Evolutionary conservation across 2,329 filamentous ascomycete genomes (phyloP).

Genomic region (Emericellopsis atlantica): DNA sequence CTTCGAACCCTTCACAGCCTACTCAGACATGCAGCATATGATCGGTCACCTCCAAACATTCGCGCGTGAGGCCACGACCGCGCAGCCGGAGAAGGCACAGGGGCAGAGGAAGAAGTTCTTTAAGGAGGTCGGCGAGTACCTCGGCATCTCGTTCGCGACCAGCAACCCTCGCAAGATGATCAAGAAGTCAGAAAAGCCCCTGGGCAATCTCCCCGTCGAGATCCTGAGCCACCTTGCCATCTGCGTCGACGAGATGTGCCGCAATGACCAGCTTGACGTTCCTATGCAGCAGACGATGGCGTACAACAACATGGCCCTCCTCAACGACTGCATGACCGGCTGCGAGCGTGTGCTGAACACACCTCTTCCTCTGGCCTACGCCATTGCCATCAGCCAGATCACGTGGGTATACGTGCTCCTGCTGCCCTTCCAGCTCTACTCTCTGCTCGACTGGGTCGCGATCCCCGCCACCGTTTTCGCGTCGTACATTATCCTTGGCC

Average conservation of each 20-base stretch:
- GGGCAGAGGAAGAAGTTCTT: conserved; percentile 35
- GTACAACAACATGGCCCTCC: conserved; percentile 44
- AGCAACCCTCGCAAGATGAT: conserved; percentile 68
- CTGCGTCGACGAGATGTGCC: conserved; percentile 50
- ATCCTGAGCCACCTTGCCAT: conserved; percentile 61
- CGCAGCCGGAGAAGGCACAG: conserved; percentile 16
- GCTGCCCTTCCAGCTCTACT: conserved; percentile 68
- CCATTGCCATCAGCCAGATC: conserved; percentile 75
- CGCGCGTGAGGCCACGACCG: conserved; percentile 40
- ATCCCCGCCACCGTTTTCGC: conserved; percentile 63
- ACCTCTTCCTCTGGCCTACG: conserved; percentile 71
- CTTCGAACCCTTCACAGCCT: conserved; percentile 70
- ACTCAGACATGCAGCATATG: conserved; percentile 59
- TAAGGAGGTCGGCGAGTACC: conserved; percentile 57
- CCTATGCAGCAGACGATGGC: conserved; percentile 47
- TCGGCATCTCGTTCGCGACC: conserved; percentile 64
- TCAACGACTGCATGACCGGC: conserved; percentile 62
- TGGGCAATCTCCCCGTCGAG: conserved; percentile 76
- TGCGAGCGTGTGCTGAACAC: conserved; percentile 73
- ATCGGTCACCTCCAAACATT: conserved; percentile 66
- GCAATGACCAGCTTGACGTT: conserved; percentile 39
- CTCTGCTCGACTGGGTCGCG: conserved; percentile 54
- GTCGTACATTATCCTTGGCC: conserved; percentile 72
- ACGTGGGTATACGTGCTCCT: conserved; percentile 75
- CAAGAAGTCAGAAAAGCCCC: conserved; percentile 58